Percentiles rank a stretch among this genome's conserved stretches.
Evolutionary conservation across 2,329 filamentous ascomycete species (phyloP).

Genomic region (Calycina herbarum): DNA sequence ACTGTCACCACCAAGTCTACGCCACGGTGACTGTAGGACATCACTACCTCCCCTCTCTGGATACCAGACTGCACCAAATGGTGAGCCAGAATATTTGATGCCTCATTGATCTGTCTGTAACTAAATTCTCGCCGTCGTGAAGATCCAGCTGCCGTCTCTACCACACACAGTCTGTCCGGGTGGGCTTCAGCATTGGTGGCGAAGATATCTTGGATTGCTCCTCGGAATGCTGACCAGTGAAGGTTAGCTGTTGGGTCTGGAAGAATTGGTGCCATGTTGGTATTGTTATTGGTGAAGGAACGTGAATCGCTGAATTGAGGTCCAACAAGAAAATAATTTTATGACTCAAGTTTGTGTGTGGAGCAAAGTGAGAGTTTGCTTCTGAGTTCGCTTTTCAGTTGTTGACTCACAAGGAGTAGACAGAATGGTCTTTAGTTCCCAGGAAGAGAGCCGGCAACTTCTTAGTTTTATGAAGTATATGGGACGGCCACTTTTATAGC

Average conservation of each 20-base stretch:
- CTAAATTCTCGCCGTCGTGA: constrained; percentile 68
- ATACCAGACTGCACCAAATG: constrained; percentile 74
- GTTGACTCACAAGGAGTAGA: background rate
- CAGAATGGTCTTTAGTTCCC: background rate
- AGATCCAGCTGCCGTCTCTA: constrained; percentile 57
- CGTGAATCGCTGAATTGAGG: background rate
- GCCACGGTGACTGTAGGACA: constrained; percentile 83
- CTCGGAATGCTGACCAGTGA: constrained; percentile 58
- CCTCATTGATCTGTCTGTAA: constrained; percentile 84
- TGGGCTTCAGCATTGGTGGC: constrained; percentile 59
- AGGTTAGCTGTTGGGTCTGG: constrained; percentile 60
- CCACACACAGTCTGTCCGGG: constrained; percentile 65
- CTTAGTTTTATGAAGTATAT: background rate
- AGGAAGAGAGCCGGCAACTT: background rate
- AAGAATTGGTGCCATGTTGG: constrained; percentile 23
- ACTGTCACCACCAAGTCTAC: constrained; percentile 77
- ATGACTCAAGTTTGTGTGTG: constrained; percentile 1
- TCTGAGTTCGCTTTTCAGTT: background rate
- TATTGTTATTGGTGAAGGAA: constrained; percentile 12
- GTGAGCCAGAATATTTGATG: constrained; percentile 77
- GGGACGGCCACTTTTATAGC: background rate
- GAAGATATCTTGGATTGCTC: constrained; percentile 62
- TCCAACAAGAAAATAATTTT: background rate
- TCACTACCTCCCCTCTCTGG: constrained; percentile 81
- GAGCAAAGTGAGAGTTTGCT: background rate